These are phyloP conservation scores for Pythium dissimile DNA, from an alignment of 352 stramenopile species.

Conservation along the genomic window DNA sequence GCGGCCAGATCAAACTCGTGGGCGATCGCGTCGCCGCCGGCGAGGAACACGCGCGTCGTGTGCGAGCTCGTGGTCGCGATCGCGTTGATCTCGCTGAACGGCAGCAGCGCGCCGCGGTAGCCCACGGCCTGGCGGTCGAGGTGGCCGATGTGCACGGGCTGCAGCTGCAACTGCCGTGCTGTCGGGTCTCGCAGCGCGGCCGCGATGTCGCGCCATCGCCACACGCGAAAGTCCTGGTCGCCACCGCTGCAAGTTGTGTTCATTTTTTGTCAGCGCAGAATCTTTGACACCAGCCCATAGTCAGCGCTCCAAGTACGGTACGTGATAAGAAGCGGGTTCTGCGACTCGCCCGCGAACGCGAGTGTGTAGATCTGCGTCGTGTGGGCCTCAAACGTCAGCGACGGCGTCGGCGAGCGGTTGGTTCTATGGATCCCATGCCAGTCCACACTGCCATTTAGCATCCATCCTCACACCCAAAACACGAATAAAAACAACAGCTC, in stretches of 20 bases:
- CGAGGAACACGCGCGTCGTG: constrained; percentile 43
- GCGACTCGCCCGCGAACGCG: constrained; percentile 51
- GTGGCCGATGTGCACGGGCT: constrained; percentile 44
- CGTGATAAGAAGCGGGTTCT: constrained; percentile 60
- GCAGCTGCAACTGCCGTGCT: constrained; percentile 26
- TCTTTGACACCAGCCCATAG: background rate
- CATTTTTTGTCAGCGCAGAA: background rate
- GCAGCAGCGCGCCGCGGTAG: constrained; percentile 52
- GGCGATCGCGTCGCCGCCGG: constrained; percentile 52
- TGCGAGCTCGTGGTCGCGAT: constrained; percentile 31
- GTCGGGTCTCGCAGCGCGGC: constrained; percentile 31
- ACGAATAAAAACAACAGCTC: background rate
- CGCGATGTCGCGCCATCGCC: constrained; percentile 65
- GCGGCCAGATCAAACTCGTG: constrained; percentile 59
- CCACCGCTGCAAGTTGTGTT: constrained; percentile 36
- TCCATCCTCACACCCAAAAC: background rate
- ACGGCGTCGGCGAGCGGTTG: constrained; percentile 39
- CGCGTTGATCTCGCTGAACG: constrained; percentile 67
- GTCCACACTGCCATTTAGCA: background rate
- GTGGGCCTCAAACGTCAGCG: constrained; percentile 64
- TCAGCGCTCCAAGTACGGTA: constrained; percentile 11
- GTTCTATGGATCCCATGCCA: no score
- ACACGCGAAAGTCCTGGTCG: constrained; percentile 78
- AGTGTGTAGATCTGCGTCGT: constrained; percentile 74
- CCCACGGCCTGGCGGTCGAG: constrained; percentile 54